Percentiles rank a stretch among this genome's conserved stretches.
Evolutionary conservation across 2,329 filamentous ascomycete species (phyloP).

Genomic region (Magnaporthiopsis poae): DNA sequence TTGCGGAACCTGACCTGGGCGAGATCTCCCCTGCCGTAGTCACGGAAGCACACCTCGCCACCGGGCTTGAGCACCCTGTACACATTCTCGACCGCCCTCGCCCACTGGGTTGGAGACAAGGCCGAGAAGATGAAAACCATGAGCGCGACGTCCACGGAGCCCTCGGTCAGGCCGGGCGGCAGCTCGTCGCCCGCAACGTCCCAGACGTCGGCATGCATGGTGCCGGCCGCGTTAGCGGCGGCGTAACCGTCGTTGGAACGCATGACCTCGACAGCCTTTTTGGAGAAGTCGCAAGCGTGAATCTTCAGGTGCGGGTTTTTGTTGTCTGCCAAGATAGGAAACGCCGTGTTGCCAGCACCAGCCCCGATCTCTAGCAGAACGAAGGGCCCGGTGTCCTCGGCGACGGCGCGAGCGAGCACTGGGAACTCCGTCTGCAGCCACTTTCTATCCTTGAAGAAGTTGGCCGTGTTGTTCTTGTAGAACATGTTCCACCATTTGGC

Average conservation of each 20-base stretch:
- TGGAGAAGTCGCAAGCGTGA: conserved; percentile 93
- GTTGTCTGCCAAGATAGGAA: conserved; percentile 77
- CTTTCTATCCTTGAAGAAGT: conserved; percentile 98
- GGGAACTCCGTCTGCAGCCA: conserved; percentile 97
- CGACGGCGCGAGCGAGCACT: conserved; percentile 65
- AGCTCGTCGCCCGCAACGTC: conserved; percentile 66
- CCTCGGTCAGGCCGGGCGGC: conserved; percentile 66
- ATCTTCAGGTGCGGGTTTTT: conserved; percentile 72
- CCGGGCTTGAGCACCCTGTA: conserved; percentile 77
- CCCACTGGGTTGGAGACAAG: conserved; percentile 75
- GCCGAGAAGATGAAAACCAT: conserved; percentile 98
- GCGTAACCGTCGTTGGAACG: conserved; percentile 69
- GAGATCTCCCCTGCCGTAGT: conserved; percentile 90
- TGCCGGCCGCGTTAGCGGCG: conserved; percentile 13
- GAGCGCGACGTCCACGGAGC: conserved; percentile 80
- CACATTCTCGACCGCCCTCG: conserved; percentile 69
- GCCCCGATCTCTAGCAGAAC: conserved; percentile 84
- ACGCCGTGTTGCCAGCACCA: conserved; percentile 91
- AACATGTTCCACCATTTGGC: conserved; percentile 98
- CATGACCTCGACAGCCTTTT: conserved; percentile 89
- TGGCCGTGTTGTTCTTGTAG: conserved; percentile 93
- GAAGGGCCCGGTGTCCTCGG: conserved; percentile 56
- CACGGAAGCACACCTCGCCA: conserved; percentile 86
- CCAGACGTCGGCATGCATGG: conserved; percentile 88
- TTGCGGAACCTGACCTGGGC: conserved; percentile 97